Conservation (phyloP, 352 stramenopile genomes). For the Globisporangium sylvaticum region DNA sequence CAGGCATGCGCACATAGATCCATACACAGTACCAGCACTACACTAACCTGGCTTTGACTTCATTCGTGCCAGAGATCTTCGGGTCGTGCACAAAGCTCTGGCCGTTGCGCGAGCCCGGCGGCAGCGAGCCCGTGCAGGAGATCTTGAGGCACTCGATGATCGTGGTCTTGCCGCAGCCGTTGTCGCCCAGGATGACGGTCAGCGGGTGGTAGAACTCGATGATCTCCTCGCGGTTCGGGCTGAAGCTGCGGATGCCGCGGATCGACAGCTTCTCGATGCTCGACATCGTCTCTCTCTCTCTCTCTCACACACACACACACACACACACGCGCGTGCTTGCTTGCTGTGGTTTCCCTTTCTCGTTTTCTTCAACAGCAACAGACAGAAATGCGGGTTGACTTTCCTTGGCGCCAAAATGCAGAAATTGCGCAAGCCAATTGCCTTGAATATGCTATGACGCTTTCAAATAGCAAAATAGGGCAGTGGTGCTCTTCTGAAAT, state of each 20-base stretch:
- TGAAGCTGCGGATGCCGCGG: conserved; percentile 97
- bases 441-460: too few species aligned
- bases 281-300: conserved; percentile 73
- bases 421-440: neutral
- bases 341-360: neutral
- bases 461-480: too few species aligned
- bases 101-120: conserved; percentile 83
- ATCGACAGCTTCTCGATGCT: conserved; percentile 99
- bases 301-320: too few species aligned
- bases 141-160: conserved; percentile 99
- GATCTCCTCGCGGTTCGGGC: conserved; percentile 91
- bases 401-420: neutral
- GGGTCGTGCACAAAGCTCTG: conserved; percentile 98
- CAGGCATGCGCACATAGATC: neutral
- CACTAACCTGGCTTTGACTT: conserved; percentile 74
- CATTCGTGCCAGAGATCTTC: conserved; percentile 89
- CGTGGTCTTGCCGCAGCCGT: conserved; percentile 99
- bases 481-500: too few species aligned
- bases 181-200: conserved; percentile 97
- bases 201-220: conserved; percentile 99
- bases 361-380: neutral
- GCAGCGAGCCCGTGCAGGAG: conserved; percentile 92
- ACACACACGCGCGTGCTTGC: too few species aligned
- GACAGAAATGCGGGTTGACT: neutral
- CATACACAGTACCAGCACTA: neutral